Percentiles rank a stretch among this genome's conserved stretches.
Evolutionary conservation across 2,329 filamentous ascomycete genomes (phyloP).

Genomic region (Alternaria hordeiaustralica): DNA sequence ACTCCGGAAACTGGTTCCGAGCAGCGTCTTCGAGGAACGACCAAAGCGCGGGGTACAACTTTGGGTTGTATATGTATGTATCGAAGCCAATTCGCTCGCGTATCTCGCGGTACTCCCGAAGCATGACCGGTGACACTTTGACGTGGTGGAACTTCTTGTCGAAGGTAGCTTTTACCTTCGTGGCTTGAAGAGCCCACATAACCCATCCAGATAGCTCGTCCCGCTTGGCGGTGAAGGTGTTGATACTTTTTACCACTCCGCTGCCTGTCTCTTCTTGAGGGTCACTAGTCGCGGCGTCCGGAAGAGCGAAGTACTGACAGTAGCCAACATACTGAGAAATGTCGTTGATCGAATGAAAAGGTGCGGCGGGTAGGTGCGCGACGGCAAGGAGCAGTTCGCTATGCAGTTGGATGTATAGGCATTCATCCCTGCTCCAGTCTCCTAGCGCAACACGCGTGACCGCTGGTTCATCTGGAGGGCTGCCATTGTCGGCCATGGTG

Average conservation of each 20-base stretch:
- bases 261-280: background rate
- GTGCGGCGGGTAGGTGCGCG: background rate
- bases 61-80: background rate
- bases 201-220: background rate
- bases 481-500: background rate
- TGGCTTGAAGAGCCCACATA: background rate
- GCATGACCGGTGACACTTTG: background rate
- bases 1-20: background rate
- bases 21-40: background rate
- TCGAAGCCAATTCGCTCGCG: background rate
- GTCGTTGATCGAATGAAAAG: background rate
- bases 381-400: background rate
- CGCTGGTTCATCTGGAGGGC: rapidly evolving
- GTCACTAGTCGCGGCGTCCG: background rate
- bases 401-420: background rate
- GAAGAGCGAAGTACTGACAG: background rate
- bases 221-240: background rate
- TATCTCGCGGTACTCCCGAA: background rate
- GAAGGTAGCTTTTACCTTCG: background rate
- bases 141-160: background rate
- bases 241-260: background rate
- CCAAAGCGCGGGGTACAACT: background rate
- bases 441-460: background rate
- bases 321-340: background rate
- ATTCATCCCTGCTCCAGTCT: background rate